Conservation (phyloP, 768 basidiomycete genomes). For the Hemileccinum rubropunctum region DNA sequence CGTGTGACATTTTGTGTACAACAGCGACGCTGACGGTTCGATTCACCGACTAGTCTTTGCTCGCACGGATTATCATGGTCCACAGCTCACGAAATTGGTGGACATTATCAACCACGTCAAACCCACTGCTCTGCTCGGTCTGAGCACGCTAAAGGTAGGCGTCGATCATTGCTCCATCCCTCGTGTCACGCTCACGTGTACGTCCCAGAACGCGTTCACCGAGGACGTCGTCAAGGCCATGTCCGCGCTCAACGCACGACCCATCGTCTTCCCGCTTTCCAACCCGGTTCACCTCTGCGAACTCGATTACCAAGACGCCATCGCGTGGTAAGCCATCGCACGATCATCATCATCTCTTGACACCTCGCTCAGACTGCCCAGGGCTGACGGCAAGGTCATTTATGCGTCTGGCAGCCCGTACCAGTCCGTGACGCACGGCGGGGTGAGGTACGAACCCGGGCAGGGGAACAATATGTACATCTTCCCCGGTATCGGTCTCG, state of each 20-base stretch:
- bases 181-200: background rate
- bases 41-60: constrained; percentile 52
- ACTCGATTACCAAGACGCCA: constrained; percentile 57
- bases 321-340: constrained; percentile 44
- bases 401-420: constrained; percentile 78
- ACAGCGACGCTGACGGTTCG: background rate
- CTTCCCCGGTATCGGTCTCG: constrained; percentile 61
- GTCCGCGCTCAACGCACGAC: constrained; percentile 60
- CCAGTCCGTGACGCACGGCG: constrained; percentile 46
- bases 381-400: constrained; percentile 64
- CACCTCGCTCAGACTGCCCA: constrained; percentile 17
- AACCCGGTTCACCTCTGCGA: constrained; percentile 67
- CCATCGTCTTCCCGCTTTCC: constrained; percentile 82
- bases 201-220: constrained; percentile 51
- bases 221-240: constrained; percentile 61
- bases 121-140: constrained; percentile 75
- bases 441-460: constrained; percentile 54
- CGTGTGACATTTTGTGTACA: constrained; percentile 2
- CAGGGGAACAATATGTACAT: constrained; percentile 85
- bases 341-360: background rate
- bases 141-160: constrained; percentile 53
- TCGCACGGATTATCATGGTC: constrained; percentile 64
- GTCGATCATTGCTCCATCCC: background rate
- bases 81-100: constrained; percentile 54
- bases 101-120: constrained; percentile 71